Percentiles rank a stretch among this genome's conserved stretches.
phyloP scores from a whole-genome alignment of 371 early-diverging fungal species.

The Modicella reniformis region DNA sequence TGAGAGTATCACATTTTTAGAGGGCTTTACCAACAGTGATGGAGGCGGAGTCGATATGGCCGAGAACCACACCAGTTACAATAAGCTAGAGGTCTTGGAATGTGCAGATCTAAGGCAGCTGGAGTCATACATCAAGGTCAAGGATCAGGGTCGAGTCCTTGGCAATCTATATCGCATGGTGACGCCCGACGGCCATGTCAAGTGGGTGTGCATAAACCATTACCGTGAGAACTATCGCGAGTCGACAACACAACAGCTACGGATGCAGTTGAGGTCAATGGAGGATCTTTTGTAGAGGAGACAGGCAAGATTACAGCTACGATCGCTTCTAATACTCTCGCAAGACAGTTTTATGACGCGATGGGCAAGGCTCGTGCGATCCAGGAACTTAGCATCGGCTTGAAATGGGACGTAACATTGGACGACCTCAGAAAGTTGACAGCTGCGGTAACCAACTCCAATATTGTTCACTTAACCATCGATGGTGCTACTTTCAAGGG shows the following conservation, averaged over 20 bases:
- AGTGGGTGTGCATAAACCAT: slow-evolving; percentile 36
- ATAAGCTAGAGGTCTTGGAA: slow-evolving; percentile 6
- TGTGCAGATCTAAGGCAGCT: slow-evolving; percentile 25
- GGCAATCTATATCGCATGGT: slow-evolving; percentile 31
- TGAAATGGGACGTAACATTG: slow-evolving; percentile 10
- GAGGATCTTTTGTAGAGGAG: slow-evolving; percentile 4
- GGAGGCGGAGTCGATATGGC: not conserved
- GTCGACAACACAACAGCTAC: slow-evolving; percentile 2
- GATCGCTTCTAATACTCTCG: not conserved
- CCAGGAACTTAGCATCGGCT: slow-evolving; percentile 11
- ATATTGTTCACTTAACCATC: slow-evolving; percentile 5
- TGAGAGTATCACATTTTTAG: slow-evolving; percentile 1
- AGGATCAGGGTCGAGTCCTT: slow-evolving; percentile 14
- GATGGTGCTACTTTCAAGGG: slow-evolving; percentile 2
- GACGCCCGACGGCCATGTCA: slow-evolving; percentile 22
- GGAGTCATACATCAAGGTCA: slow-evolving; percentile 13
- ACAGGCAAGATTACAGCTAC: not conserved
- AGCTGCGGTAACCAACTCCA: slow-evolving; percentile 1
- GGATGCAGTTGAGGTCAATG: not conserved
- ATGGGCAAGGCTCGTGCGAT: slow-evolving; percentile 4
- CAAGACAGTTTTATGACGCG: slow-evolving; percentile 15
- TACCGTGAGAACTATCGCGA: slow-evolving; percentile 16
- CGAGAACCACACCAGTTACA: not conserved
- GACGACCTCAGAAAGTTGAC: slow-evolving; percentile 18
- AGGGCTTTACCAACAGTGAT: not conserved